Evolutionary conservation across 1,284 basidiomycete species (phyloP).

Genomic region (Amylostereum chailletii): DNA sequence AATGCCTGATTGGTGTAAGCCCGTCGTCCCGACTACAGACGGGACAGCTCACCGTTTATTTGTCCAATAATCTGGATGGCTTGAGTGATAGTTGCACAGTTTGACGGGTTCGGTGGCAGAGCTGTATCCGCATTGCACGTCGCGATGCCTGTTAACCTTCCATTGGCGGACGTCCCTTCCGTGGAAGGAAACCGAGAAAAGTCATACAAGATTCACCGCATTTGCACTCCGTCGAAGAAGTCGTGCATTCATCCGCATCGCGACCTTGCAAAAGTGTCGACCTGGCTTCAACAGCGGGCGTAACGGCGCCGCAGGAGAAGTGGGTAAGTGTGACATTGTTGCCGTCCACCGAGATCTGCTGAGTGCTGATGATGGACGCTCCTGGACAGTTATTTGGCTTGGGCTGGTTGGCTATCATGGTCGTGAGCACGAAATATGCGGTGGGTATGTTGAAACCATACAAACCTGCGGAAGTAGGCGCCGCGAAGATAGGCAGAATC

Average conservation of each 20-base stretch:
- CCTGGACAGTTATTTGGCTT: too few relatives aligned
- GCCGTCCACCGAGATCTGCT: too few relatives aligned
- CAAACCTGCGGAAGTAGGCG: too few relatives aligned
- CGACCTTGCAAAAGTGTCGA: background rate
- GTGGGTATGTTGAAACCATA: too few relatives aligned
- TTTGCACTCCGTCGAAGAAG: background rate
- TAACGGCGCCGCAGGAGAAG: background rate
- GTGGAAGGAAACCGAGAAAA: background rate
- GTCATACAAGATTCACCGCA: conserved; percentile 1
- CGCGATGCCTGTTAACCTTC: conserved; percentile 2
- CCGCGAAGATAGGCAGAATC: too few relatives aligned
- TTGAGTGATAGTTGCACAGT: background rate
- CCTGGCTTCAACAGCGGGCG: background rate
- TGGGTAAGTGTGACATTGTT: background rate
- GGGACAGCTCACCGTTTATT: background rate
- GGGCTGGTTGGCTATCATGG: too few relatives aligned
- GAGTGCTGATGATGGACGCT: too few relatives aligned
- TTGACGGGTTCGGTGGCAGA: background rate
- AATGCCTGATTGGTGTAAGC: background rate
- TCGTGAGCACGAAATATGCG: too few relatives aligned
- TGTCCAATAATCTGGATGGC: conserved; percentile 1
- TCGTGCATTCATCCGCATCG: conserved; percentile 2
- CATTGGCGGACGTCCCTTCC: too few relatives aligned
- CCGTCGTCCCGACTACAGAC: background rate
- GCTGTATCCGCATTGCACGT: background rate